Evolutionary conservation across 306 rosid species (phyloP), one percentile per base, ranked within the genome.

Genomic region (Quercus agrifolia): DNA sequence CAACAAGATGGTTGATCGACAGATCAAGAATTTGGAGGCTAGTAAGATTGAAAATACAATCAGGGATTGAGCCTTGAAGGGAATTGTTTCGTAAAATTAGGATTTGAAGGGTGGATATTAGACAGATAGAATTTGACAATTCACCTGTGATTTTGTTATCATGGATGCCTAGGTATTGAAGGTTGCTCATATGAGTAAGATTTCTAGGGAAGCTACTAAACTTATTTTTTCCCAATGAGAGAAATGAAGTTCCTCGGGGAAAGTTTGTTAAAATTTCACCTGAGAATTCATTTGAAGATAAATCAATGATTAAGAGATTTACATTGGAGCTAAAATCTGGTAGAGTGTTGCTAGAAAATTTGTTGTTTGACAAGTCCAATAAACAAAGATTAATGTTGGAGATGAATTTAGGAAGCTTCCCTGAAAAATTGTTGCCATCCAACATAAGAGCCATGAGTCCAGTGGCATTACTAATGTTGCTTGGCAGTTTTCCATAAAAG

Each of bases 381-480:
- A 82, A 41, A 1, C 54, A 78, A 20, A 82, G 81, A n/a, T 82
- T 21, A 23, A 82, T 71, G 1, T 61, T 35, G 3, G 85, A 71
- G 78, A 77, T 54, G 20, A 81, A 82, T 52, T 72, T 23, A 6
- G 78, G 85, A 41, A 82, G 27, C 31, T 71, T 23, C 62, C 84
- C 84, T 18, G 80, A 81, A 70, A 81, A 70, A 14, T 81, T 55
- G 73, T 81, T 81, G 51, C 71, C 79, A 58, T 80, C 78, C 77
- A 76, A 21, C 81, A 81, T 76, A 19, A 81, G 81, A 5, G 71
- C 20, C 81, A 76, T 33, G 12, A 76, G 64, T 2, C 0, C 5
- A 33, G 2, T 70, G 81, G 85, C 85, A 2, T 81, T 25, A 35
- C 81, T 77, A 12, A 81, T 52, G 25, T 71, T 61, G 19, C 51